These are phyloP conservation scores for Blastocystis sp. DNA, from an alignment of 352 stramenopile species.

Conservation along the genomic window DNA sequence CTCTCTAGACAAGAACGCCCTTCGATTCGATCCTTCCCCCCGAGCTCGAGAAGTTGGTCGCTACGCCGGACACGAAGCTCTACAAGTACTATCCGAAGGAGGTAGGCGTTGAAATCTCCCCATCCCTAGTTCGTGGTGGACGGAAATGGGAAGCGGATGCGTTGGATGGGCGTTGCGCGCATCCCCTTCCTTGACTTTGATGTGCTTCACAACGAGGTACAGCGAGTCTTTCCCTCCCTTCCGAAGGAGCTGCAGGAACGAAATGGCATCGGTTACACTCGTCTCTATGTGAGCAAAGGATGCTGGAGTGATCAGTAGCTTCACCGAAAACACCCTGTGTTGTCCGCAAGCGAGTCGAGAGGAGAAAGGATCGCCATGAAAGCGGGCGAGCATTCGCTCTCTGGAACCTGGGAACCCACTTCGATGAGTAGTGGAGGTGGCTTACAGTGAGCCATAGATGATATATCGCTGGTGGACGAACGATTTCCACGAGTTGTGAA, in stretches of 20 bases:
- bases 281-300: neutral
- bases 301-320: neutral
- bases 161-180: constrained; percentile 42
- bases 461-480: neutral
- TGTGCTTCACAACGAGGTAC: constrained; percentile 6
- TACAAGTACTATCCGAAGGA: neutral
- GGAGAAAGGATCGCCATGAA: neutral
- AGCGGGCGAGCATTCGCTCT: neutral
- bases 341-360: neutral
- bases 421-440: neutral
- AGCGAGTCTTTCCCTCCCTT: constrained; percentile 7
- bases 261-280: neutral
- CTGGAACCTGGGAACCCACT: neutral
- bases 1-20: constrained; percentile 10
- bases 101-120: neutral
- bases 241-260: neutral
- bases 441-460: neutral
- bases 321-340: neutral
- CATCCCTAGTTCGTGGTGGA: constrained; percentile 13
- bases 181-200: constrained; percentile 36
- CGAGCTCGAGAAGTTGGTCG: constrained; percentile 5
- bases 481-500: neutral
- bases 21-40: constrained; percentile 31
- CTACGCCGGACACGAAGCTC: neutral
- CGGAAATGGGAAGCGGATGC: constrained; percentile 35